Evolutionary conservation across 2,329 filamentous ascomycete species (phyloP), one percentile per base, ranked within the genome.

Genomic region (Elsinoe arachidis): DNA sequence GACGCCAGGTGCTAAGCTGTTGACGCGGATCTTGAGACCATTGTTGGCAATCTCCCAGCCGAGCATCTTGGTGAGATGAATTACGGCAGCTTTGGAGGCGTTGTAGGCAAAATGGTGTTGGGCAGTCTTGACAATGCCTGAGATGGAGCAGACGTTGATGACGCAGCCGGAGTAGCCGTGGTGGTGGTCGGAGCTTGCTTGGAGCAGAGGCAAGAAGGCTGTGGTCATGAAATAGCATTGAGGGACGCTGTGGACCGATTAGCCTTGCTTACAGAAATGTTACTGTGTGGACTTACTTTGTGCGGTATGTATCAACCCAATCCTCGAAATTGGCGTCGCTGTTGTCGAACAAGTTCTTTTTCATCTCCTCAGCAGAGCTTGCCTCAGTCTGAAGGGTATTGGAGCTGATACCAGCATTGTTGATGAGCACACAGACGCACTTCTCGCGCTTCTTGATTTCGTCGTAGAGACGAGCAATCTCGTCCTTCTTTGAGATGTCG

Each of bases 21-120:
- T 83, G 61, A 83, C 73, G 12, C 80, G 69, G 54, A 83, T 76
- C 66, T 81, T 79, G 52, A 81, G 68, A 3, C 71, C 73, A 33
- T 73, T 72, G 39, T 75, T 73, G n/a, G 76, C 73, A 26, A 83
- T 74, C 58, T 81, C 77, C 9, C 73, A 73, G 0, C 79, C 77
- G 7, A 83, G 71, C 72, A 81, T 74, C 62, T 76, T 76, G 23
- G 76, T 82, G 11, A 83, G 68, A 60, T 83, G 80, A 46, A 81
- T 76, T 6, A 74, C 67, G 1, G 77, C 77, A 15, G 73, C 76
- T 63, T 79, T 78, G 63, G 67, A 72, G 4, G 76, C 70, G 59
- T 80, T 77, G 69, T 77, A 78, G 38, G 70, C 70, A 58, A 75
- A 74, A 62, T 76, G 75, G 56, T 73, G 71, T 61, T 78, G 76